Evolutionary conservation across 495 filamentous ascomycete genomes (phyloP).

Genomic region (Lasiosphaeria ovina): DNA sequence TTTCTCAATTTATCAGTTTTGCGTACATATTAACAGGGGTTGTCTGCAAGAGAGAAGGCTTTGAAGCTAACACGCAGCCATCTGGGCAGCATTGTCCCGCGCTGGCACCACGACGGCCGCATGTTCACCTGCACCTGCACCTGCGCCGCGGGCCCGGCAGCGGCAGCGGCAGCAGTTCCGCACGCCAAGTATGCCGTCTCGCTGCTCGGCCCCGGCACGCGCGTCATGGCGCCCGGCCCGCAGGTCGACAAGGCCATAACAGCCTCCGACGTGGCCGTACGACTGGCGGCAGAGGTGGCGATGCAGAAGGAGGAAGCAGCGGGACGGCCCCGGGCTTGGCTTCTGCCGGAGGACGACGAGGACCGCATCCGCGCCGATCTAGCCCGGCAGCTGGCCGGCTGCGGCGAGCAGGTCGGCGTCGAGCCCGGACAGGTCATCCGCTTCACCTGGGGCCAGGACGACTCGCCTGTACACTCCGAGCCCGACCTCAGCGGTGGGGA

Average conservation of each 20-base stretch:
- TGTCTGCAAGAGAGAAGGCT: background rate
- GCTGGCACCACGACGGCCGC: background rate
- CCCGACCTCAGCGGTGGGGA: background rate
- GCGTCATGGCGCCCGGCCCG: background rate
- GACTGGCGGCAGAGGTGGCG: too few relatives aligned
- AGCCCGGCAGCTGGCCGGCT: background rate
- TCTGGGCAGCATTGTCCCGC: background rate
- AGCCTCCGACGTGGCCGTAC: background rate
- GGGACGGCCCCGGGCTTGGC: too few relatives aligned
- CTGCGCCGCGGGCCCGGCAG: too few relatives aligned
- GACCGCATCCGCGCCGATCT: background rate
- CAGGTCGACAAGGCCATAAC: background rate
- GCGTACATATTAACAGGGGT: too few relatives aligned
- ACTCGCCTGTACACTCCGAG: slow-evolving; percentile 1
- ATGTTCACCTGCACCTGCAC: background rate
- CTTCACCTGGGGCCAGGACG: background rate
- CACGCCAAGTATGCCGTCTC: background rate
- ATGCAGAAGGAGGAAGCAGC: background rate
- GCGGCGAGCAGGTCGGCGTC: background rate
- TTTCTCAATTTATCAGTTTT: too few relatives aligned
- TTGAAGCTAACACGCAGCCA: background rate
- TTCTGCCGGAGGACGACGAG: background rate
- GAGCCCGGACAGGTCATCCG: background rate
- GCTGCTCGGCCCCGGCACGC: background rate
- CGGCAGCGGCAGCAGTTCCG: background rate